phyloP scores from a whole-genome alignment of 371 early-diverging fungal genomes.

The Globomyces sp. region DNA sequence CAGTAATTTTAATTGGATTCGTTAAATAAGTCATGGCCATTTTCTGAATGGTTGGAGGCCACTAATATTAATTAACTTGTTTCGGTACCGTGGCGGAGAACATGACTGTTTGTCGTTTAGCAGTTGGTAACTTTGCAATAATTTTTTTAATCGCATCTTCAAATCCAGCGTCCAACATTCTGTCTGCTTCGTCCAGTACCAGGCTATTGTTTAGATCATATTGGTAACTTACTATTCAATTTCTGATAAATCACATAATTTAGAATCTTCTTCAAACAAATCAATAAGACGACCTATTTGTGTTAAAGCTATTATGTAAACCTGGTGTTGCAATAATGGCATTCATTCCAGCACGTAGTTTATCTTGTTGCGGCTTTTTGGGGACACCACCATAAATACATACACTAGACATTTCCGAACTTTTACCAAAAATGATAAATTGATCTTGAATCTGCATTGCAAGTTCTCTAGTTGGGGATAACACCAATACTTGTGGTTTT shows the following conservation, averaged over 20 bases:
- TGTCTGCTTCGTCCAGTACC: constrained; percentile 99
- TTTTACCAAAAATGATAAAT: constrained; percentile 34
- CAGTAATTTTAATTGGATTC: constrained; percentile 87
- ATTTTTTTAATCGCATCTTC: constrained; percentile 88
- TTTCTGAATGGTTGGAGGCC: constrained; percentile 67
- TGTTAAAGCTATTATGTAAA: neutral
- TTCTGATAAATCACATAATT: constrained; percentile 60
- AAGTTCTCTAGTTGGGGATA: constrained; percentile 95
- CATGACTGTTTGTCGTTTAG: constrained; percentile 82
- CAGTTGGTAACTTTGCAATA: constrained; percentile 48
- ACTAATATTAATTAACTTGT: constrained; percentile 3
- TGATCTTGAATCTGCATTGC: constrained; percentile 87
- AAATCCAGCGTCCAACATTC: constrained; percentile 95
- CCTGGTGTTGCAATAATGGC: constrained; percentile 98
- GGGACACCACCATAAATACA: constrained; percentile 52
- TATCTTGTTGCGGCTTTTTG: constrained; percentile 66
- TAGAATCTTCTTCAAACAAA: constrained; percentile 83
- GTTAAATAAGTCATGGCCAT: constrained; percentile 80
- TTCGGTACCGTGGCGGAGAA: constrained; percentile 57
- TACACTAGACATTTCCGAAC: constrained; percentile 20
- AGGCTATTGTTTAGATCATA: constrained; percentile 29
- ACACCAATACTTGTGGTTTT: constrained; percentile 71
- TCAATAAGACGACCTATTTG: constrained; percentile 77
- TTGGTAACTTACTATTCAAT: constrained; percentile 58
- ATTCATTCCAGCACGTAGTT: constrained; percentile 68